Conservation (phyloP, 1,284 basidiomycete species). For the Rhodotorula glutinis region DNA sequence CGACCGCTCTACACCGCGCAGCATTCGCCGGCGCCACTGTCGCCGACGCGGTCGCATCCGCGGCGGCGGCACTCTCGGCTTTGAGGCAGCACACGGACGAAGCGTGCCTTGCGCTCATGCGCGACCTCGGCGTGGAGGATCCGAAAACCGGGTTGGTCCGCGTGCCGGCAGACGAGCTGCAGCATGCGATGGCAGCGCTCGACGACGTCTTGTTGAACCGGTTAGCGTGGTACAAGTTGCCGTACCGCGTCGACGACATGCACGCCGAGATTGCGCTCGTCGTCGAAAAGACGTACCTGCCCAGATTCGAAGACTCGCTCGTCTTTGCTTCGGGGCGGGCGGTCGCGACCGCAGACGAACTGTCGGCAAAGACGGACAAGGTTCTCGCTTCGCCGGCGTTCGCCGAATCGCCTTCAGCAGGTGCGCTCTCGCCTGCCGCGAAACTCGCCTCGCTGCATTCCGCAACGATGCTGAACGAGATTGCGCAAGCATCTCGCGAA, state of each 20-base stretch:
- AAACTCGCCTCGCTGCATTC: constrained; percentile 25
- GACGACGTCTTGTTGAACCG: constrained; percentile 14
- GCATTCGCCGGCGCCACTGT: constrained; percentile 25
- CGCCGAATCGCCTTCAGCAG: background rate
- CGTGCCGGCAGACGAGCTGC: constrained; percentile 23
- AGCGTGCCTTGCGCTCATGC: background rate
- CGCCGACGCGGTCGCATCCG: constrained; percentile 14
- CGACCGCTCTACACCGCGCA: constrained; percentile 13
- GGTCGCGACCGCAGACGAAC: background rate
- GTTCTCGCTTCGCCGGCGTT: constrained; percentile 11
- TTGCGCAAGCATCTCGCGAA: constrained; percentile 13
- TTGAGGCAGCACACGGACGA: constrained; percentile 17
- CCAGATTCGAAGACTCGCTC: constrained; percentile 13
- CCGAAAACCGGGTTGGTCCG: constrained; percentile 11
- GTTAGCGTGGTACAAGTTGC: constrained; percentile 35
- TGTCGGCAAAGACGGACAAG: background rate
- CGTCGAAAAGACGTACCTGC: constrained; percentile 22
- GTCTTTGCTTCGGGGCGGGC: constrained; percentile 11
- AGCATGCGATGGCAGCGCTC: constrained; percentile 4
- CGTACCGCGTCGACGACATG: constrained; percentile 33
- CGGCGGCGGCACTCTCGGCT: constrained; percentile 15
- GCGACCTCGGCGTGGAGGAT: constrained; percentile 19
- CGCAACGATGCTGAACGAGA: constrained; percentile 13
- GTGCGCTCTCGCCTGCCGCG: constrained; percentile 5
- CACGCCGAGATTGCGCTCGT: constrained; percentile 28